phyloP scores from a whole-genome alignment of 2,329 filamentous ascomycete species.

The Huntiella decipiens region DNA sequence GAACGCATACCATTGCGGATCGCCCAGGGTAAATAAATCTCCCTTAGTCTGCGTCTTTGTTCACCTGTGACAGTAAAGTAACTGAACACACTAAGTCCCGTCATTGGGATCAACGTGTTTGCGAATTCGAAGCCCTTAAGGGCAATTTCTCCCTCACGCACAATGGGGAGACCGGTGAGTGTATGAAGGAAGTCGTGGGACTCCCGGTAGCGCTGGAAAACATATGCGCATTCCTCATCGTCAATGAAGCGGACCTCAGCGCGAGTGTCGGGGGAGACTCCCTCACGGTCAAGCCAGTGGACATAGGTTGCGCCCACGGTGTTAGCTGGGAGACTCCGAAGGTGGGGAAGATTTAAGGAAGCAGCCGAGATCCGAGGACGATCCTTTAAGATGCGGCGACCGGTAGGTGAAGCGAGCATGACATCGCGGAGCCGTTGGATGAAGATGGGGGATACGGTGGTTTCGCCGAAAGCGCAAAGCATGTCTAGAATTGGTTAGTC shows the following conservation, averaged over 20 bases:
- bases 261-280: conserved; percentile 80
- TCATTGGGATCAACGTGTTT: conserved; percentile 90
- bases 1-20: conserved; percentile 58
- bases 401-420: conserved; percentile 72
- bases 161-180: conserved; percentile 71
- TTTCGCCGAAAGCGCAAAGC: conserved; percentile 84
- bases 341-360: conserved; percentile 42
- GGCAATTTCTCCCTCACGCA: conserved; percentile 93
- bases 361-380: conserved; percentile 75
- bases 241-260: conserved; percentile 74
- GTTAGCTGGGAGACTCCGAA: conserved; percentile 53
- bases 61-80: conserved; percentile 71
- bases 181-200: conserved; percentile 98
- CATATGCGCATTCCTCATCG: conserved; percentile 88
- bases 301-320: conserved; percentile 70
- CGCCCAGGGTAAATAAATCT: conserved; percentile 77
- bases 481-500: conserved; percentile 40
- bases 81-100: conserved; percentile 65
- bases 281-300: conserved; percentile 82
- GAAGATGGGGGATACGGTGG: conserved; percentile 87
- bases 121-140: conserved; percentile 95
- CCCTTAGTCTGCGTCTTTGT: conserved; percentile 57
- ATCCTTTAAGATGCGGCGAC: conserved; percentile 77
- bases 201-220: conserved; percentile 95
- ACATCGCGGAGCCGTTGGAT: conserved; percentile 77